Evolutionary conservation across 176 grass and related monocot species (phyloP).

Genomic region (Carex myosuroides): DNA sequence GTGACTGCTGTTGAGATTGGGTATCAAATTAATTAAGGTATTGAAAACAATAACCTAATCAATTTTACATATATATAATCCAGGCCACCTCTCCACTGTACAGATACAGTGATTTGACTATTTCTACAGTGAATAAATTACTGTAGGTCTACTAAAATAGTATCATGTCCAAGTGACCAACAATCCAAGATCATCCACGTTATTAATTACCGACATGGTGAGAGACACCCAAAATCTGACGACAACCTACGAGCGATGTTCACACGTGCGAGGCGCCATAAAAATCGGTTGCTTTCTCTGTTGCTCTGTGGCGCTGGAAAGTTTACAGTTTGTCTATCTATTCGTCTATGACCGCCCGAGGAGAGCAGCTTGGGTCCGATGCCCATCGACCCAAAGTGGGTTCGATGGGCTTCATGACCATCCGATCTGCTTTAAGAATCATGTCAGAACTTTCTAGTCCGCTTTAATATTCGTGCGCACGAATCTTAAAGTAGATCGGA

Average conservation of each 20-base stretch:
- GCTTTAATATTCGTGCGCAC: no score
- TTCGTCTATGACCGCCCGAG: no score
- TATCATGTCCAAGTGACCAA: neutral
- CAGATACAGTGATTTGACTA: neutral
- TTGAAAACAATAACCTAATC: constrained; percentile 1
- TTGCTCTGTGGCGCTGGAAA: neutral
- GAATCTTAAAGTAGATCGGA: no score
- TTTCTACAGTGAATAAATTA: neutral
- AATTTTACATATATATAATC: neutral
- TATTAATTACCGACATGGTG: neutral
- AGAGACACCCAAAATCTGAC: neutral
- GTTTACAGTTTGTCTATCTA: neutral
- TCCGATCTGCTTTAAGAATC: no score
- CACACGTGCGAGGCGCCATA: neutral
- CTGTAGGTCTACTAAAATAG: neutral
- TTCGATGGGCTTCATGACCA: no score
- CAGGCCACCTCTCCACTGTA: neutral
- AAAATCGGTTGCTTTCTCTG: neutral
- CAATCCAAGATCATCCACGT: neutral
- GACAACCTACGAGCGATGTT: neutral
- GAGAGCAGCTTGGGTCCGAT: no score
- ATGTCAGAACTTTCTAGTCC: no score
- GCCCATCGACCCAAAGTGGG: no score
- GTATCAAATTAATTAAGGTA: neutral
- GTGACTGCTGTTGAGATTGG: neutral